Evolutionary conservation across 768 basidiomycete genomes (phyloP).

Genomic region (Boletus subparvulus): DNA sequence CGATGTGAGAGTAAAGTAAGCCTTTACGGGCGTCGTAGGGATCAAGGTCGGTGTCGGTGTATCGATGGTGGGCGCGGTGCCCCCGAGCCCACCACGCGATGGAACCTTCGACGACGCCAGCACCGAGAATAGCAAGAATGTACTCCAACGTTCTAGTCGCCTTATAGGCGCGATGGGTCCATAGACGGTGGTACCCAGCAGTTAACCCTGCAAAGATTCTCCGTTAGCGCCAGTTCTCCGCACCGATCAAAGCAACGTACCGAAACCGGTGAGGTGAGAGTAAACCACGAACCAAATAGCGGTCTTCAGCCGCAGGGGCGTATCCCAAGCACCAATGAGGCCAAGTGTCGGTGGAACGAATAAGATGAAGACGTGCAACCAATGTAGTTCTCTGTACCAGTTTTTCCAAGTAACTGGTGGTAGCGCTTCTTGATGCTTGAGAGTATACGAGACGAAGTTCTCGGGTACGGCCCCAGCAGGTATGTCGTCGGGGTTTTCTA

Average conservation of each 20-base stretch:
- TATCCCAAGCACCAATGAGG: background rate
- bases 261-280: constrained; percentile 74
- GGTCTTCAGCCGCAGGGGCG: constrained; percentile 1
- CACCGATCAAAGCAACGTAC: constrained; percentile 37
- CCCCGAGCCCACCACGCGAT: constrained; percentile 98
- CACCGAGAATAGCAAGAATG: constrained; percentile 75
- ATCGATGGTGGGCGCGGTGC: constrained; percentile 92
- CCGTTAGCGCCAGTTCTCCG: background rate
- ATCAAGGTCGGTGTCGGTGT: constrained; percentile 93
- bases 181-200: constrained; percentile 91
- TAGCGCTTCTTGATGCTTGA: constrained; percentile 7
- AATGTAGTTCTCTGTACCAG: constrained; percentile 12
- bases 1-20: constrained; percentile 78
- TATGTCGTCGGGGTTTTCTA: constrained; percentile 8
- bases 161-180: constrained; percentile 93
- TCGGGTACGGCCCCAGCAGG: background rate
- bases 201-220: constrained; percentile 55
- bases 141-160: constrained; percentile 83
- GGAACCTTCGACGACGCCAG: constrained; percentile 89
- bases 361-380: constrained; percentile 9
- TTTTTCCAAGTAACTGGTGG: constrained; percentile 11
- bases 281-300: constrained; percentile 23
- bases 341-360: constrained; percentile 4
- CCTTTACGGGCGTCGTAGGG: constrained; percentile 89
- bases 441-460: constrained; percentile 12